Conservation (phyloP, 805 yeast species). For the Debaryomyces prosopidis region DNA sequence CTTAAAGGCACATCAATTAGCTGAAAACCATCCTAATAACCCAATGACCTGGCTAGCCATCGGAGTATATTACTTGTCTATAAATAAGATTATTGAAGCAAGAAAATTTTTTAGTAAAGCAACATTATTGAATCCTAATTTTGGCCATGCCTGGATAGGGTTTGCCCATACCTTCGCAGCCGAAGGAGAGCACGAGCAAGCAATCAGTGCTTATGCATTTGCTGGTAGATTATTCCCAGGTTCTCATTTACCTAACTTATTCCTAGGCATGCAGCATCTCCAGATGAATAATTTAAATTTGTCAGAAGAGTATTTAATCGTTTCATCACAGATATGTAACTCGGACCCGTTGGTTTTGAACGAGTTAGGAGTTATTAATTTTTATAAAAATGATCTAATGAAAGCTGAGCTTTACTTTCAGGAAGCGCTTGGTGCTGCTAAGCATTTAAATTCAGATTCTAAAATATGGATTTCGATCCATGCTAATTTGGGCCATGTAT, state of each 20-base stretch:
- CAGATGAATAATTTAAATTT: slow-evolving; percentile 80
- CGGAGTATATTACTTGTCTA: slow-evolving; percentile 83
- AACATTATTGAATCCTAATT: slow-evolving; percentile 81
- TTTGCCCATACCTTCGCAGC: slow-evolving; percentile 97
- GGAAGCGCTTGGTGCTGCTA: slow-evolving; percentile 71
- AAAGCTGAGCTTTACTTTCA: slow-evolving; percentile 71
- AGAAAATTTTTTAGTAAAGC: slow-evolving; percentile 87
- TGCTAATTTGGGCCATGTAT: slow-evolving; percentile 86
- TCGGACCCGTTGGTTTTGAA: slow-evolving; percentile 85
- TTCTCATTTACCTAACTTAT: slow-evolving; percentile 84
- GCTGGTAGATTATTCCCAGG: slow-evolving; percentile 92
- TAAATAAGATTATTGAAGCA: slow-evolving; percentile 75
- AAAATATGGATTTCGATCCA: slow-evolving; percentile 84
- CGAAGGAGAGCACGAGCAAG: slow-evolving; percentile 99
- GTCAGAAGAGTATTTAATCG: slow-evolving; percentile 80
- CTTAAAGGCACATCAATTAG: slow-evolving; percentile 77
- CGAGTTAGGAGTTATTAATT: slow-evolving; percentile 90
- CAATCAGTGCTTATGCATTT: slow-evolving; percentile 93
- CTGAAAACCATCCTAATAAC: slow-evolving; percentile 78
- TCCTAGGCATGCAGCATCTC: slow-evolving; percentile 93
- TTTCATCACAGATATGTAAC: slow-evolving; percentile 76
- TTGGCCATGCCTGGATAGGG: slow-evolving; percentile 96
- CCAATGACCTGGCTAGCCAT: slow-evolving; percentile 91
- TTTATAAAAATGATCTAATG: slow-evolving; percentile 65
- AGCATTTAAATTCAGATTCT: slow-evolving; percentile 70